These are phyloP conservation scores for Thelonectria rubi DNA, from an alignment of 2,329 filamentous ascomycete species.

Conservation along the genomic window DNA sequence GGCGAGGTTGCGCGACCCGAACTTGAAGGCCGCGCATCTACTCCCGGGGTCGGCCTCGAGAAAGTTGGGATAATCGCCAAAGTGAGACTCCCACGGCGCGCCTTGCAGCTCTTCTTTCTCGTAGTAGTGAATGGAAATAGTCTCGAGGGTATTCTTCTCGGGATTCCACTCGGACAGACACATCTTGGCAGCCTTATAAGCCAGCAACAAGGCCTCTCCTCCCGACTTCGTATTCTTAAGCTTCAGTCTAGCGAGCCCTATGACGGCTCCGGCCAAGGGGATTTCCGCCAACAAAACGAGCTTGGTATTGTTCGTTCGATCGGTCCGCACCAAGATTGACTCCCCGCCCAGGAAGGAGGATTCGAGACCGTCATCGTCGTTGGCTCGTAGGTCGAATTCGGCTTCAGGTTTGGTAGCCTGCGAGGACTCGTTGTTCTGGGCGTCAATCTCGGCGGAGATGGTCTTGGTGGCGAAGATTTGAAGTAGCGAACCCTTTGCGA, in stretches of 20 bases:
- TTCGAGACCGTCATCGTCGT: slow-evolving; percentile 71
- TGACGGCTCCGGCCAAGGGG: slow-evolving; percentile 83
- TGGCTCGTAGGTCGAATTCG: slow-evolving; percentile 61
- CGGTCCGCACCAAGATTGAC: slow-evolving; percentile 66
- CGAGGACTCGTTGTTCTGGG: slow-evolving; percentile 49
- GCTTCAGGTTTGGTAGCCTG: slow-evolving; percentile 53
- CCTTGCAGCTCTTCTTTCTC: slow-evolving; percentile 90
- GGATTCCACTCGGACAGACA: slow-evolving; percentile 95
- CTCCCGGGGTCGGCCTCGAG: slow-evolving; percentile 90
- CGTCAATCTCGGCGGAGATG: slow-evolving; percentile 70
- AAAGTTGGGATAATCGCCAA: slow-evolving; percentile 81
- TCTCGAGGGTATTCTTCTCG: slow-evolving; percentile 79
- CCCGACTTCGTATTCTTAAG: slow-evolving; percentile 77
- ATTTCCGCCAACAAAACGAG: slow-evolving; percentile 88
- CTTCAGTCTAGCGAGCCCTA: slow-evolving; percentile 81
- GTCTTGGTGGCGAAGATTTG: slow-evolving; percentile 85
- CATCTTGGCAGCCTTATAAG: slow-evolving; percentile 90
- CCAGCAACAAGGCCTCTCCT: slow-evolving; percentile 83
- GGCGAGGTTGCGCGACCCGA: slow-evolving; percentile 86
- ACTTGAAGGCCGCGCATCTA: slow-evolving; percentile 93
- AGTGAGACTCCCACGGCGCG: slow-evolving; percentile 80
- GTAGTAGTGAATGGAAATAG: slow-evolving; percentile 96
- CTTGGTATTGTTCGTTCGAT: slow-evolving; percentile 75
- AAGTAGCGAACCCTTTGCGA: slow-evolving; percentile 91
- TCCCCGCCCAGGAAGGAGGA: slow-evolving; percentile 73